Conservation (phyloP, 2,329 filamentous ascomycete genomes). For the Saccharata proteae region DNA sequence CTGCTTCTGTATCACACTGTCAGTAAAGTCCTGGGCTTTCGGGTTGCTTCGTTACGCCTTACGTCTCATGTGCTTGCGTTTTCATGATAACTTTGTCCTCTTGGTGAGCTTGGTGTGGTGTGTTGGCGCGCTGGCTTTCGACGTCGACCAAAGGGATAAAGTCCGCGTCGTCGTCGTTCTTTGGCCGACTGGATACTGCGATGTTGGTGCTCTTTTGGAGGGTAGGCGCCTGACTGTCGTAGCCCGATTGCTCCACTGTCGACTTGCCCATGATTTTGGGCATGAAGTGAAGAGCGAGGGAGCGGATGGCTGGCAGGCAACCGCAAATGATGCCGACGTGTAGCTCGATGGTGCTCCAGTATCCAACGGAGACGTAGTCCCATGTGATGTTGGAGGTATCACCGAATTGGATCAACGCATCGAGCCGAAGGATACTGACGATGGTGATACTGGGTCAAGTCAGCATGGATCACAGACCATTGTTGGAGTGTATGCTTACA, state of each 20-base stretch:
- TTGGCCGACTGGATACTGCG: conserved; percentile 1
- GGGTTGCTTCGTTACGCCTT: too few relatives aligned
- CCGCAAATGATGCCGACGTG: conserved; percentile 34
- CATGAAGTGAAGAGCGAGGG: conserved; percentile 4
- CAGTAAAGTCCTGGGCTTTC: too few relatives aligned
- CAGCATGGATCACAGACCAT: neutral
- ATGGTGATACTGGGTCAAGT: conserved; percentile 23
- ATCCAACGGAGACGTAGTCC: conserved; percentile 5
- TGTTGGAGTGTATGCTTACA: conserved; percentile 14
- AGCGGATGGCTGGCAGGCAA: conserved; percentile 15
- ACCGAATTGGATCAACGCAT: conserved; percentile 30
- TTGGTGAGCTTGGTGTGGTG: neutral
- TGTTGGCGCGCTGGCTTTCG: conserved; percentile 5
- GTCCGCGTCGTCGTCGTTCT: conserved; percentile 3
- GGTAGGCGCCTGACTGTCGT: neutral
- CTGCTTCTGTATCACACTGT: too few relatives aligned
- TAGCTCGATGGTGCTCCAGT: conserved; percentile 32
- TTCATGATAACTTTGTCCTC: too few relatives aligned
- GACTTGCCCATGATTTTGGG: conserved; percentile 6
- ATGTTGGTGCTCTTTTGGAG: neutral
- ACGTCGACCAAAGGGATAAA: conserved; percentile 6
- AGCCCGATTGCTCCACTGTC: conserved; percentile 1
- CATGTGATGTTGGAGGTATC: conserved; percentile 28
- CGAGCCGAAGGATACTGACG: conserved; percentile 31
- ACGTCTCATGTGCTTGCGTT: too few relatives aligned